Base-by-base conservation (phyloP, 192 early-diverging fungal species). In the Funneliformis geosporum region DNA sequence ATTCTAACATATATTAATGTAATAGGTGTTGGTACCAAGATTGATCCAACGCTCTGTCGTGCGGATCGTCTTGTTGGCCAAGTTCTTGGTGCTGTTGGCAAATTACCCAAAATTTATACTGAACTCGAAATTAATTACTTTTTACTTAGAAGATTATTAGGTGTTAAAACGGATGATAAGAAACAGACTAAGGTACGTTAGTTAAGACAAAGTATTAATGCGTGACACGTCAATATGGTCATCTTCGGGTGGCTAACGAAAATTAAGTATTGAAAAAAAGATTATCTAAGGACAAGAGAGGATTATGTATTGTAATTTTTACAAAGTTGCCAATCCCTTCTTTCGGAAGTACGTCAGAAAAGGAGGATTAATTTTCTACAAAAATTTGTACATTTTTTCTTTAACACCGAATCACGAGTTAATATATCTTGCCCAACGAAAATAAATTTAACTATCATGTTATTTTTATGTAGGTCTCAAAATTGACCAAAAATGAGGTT, bases 81-180 rank as follows among this genome's bases (percentile, higher is more conserved):
- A 82, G 96, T 99, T 8, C 89, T 99, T 67, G 97, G 98, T 23
- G 83, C 89, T 50, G 93, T 96, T 62, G 97, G 97, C 70, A 95
- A 92, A 78, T 89, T 98, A 75, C 96, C 98, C 46, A 88, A 94
- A 39, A 95, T 99, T 72, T 97, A 96, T 87, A 93, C 93, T 33
- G 96, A 97, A 83, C 85, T 99, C 68, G 97, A 99, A 86, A 95
- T 99, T 83, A 95, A 95, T 85, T 99, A 97, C 86, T 97, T 96
- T 85, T 87, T 99, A 87, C 91, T 99, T 70, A 93, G 97, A 78
- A 93, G 94, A 83, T 88, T 99, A 76, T 89, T 99, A 64, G 98
- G 97, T 84, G 97, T 98, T 80, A 96, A 96, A 86, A 96, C 95
- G 14, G 96, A 97, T 65, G 96, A 95, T 86, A 98, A 98, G 89